Base-by-base conservation (phyloP, 371 early-diverging fungal genomes). In the Apophysomyces elegans region DNA sequence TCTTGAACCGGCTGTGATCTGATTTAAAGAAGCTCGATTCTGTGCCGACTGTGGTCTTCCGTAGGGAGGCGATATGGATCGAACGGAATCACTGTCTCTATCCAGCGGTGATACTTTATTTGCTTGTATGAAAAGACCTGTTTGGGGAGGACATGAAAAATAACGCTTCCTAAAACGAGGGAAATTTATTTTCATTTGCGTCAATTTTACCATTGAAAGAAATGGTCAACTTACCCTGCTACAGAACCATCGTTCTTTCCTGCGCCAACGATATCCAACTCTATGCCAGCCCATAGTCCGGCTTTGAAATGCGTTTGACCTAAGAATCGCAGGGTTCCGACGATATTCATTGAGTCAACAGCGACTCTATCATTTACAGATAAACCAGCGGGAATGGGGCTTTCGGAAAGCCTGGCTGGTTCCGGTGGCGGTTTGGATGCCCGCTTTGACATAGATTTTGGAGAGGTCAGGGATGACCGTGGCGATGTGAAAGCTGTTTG, bases 161-260 rank as follows among this genome's bases (percentile, higher is more conserved):
- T 91, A 92, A 7, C 70, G 72, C 35, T 72, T 64, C 11, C 85
- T 86, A 71, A 71, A 58, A 66, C 38, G 38, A 37, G 54, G 43
- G 59, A 50, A 61, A 11, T 50, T 64, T 44, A 12, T 38, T 60
- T 61, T 16, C 9, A 26, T 62, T 37, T 6, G 46, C 43, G 9
- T 12, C 14, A 43, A 43, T 43, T 43, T 43, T 14, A 43, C 14
- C 14, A 12, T 43, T 43, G 16, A n/a, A 47, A 47, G 16, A n/a
- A n/a, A 47, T 14, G 13, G n/a, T 11, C 7, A 9, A 75, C 80
- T 63, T 76, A 84, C 82, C 91, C 92, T 21, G 68, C 71, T 36
- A 88, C 88, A 12, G 78, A 78, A 18, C 93, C 93, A 63, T 90
- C 87, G 70, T 93, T 92, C 65, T 92, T 93, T 38, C 93, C 93